Conservation (phyloP, 2,329 filamentous ascomycete species). For the Cladosporium sp. region DNA sequence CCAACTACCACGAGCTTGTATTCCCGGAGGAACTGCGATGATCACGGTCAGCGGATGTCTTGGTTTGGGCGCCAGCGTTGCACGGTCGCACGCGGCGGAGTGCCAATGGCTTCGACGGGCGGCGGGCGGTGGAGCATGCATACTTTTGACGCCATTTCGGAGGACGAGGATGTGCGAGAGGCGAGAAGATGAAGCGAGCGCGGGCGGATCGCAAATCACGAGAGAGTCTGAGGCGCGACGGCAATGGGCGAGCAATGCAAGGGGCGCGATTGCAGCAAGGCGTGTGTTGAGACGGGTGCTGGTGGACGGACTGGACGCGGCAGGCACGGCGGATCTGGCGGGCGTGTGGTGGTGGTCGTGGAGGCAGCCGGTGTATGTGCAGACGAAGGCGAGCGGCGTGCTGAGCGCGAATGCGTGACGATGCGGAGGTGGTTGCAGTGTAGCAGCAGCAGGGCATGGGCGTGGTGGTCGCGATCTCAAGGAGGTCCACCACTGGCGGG, state of each 20-base stretch:
- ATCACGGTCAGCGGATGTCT: slow-evolving; percentile 13
- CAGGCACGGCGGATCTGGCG: neutral
- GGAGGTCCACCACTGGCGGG: neutral
- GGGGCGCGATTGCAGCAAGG: slow-evolving; percentile 7
- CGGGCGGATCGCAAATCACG: neutral
- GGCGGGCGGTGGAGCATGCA: slow-evolving; percentile 14
- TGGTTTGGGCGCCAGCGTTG: slow-evolving; percentile 12
- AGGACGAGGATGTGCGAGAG: slow-evolving; percentile 9
- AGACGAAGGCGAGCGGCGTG: neutral
- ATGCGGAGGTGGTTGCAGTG: neutral
- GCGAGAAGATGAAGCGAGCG: neutral
- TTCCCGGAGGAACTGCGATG: slow-evolving; percentile 47
- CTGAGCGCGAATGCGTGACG: neutral
- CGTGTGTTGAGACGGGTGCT: neutral
- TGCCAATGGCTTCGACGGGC: slow-evolving; percentile 10
- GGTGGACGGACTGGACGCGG: neutral
- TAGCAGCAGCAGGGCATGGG: neutral
- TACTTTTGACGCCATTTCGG: slow-evolving; percentile 33
- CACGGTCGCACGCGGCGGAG: slow-evolving; percentile 13
- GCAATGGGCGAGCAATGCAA: neutral
- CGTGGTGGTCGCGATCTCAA: neutral
- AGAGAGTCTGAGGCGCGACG: neutral
- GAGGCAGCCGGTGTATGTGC: neutral
- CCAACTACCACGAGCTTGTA: slow-evolving; percentile 80
- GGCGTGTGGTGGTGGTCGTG: neutral